These are phyloP conservation scores for Kwoniella europaea DNA, from an alignment of 768 basidiomycete genomes.

Conservation along the genomic window DNA sequence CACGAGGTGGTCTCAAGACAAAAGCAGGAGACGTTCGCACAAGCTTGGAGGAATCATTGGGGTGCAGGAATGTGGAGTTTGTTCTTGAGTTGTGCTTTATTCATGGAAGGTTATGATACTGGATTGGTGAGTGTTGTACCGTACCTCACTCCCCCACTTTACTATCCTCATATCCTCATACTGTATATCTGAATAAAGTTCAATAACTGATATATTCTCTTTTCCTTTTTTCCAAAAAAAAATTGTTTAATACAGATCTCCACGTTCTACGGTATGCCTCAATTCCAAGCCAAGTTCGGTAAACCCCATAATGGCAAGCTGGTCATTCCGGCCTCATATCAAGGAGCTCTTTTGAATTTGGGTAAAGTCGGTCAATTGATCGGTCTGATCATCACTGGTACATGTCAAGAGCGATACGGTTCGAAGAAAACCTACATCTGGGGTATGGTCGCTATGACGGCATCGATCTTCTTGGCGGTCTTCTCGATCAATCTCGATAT, in stretches of 20 bases:
- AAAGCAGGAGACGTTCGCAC: constrained; percentile 28
- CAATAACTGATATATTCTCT: background rate
- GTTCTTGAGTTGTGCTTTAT: constrained; percentile 29
- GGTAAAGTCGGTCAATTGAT: constrained; percentile 46
- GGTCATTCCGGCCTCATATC: constrained; percentile 54
- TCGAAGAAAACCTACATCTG: constrained; percentile 30
- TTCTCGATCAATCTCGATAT: constrained; percentile 30
- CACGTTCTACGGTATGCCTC: constrained; percentile 36
- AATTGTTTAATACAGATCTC: constrained; percentile 20
- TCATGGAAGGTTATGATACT: constrained; percentile 43
- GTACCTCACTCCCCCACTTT: background rate
- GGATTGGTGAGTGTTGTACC: constrained; percentile 29
- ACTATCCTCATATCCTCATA: background rate
- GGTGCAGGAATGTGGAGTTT: constrained; percentile 36
- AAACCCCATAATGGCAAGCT: constrained; percentile 26
- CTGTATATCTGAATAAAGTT: background rate
- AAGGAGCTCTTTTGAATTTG: constrained; percentile 51
- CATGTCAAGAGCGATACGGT: constrained; percentile 30
- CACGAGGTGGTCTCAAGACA: constrained; percentile 27
- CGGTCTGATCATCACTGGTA: constrained; percentile 35
- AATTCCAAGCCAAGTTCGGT: constrained; percentile 31
- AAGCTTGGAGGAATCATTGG: constrained; percentile 41
- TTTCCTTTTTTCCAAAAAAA: background rate
- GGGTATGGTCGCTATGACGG: constrained; percentile 37
- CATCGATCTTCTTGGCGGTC: constrained; percentile 34